Percentiles rank a stretch among this genome's conserved stretches.
phyloP scores from a whole-genome alignment of 345 rosid genomes.

The Eutrema heterophyllum region DNA sequence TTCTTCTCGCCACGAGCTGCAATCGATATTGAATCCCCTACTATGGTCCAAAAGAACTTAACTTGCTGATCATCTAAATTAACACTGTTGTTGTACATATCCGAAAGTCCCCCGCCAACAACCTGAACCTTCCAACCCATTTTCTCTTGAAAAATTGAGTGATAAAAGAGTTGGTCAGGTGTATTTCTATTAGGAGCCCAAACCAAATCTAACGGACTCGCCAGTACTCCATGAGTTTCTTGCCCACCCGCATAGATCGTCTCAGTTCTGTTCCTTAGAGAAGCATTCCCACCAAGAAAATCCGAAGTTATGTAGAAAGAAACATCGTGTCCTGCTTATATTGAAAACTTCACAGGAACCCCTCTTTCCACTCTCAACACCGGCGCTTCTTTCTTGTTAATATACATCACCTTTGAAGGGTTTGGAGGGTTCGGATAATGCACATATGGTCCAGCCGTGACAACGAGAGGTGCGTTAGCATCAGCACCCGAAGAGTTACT shows the following conservation, averaged over 20 bases:
- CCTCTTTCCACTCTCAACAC: conserved; percentile 39
- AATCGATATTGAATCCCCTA: conserved; percentile 62
- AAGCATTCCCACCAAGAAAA: conserved; percentile 89
- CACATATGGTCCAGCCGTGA: conserved; percentile 35
- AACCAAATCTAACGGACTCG: conserved; percentile 67
- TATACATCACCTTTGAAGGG: conserved; percentile 31
- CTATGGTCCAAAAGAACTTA: conserved; percentile 84
- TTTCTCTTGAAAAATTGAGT: conserved; percentile 70
- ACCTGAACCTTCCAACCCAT: conserved; percentile 99
- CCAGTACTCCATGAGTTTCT: conserved; percentile 73
- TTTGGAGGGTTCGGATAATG: conserved; percentile 40
- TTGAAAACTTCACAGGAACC: conserved; percentile 35
- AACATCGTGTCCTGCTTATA: conserved; percentile 37
- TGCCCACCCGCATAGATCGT: conserved; percentile 86
- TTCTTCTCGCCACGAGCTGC: conserved; percentile 95
- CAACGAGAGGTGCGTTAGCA: conserved; percentile 33
- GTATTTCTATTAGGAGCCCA: conserved; percentile 95
- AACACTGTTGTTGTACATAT: conserved; percentile 93
- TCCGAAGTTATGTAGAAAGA: conserved; percentile 67
- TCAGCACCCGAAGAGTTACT: too few species aligned
- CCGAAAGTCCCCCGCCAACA: conserved; percentile 90
- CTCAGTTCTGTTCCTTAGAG: conserved; percentile 68
- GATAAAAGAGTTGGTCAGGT: conserved; percentile 84
- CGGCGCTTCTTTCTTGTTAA: conserved; percentile 40
- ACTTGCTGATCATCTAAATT: conserved; percentile 93